Conservation (phyloP, 768 basidiomycete genomes). For the Auricularia sp. region DNA sequence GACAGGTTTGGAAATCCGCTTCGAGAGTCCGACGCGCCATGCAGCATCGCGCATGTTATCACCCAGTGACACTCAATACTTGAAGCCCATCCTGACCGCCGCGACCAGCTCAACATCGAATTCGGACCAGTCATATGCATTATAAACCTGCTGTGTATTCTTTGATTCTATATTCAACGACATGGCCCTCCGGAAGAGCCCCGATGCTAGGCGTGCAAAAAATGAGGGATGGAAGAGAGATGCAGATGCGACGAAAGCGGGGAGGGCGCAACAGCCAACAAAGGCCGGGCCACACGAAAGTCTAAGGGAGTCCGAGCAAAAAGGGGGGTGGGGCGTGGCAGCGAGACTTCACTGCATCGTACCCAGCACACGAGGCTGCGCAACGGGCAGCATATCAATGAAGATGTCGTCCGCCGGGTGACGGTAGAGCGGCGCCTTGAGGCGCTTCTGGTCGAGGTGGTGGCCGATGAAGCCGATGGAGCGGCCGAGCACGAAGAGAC, state of each 20-base stretch:
- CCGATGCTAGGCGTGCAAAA: not conserved
- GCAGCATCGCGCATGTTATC: no score
- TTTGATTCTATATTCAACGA: not conserved
- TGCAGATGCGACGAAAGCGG: not conserved
- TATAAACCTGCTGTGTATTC: not conserved
- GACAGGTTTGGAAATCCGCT: no score
- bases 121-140: not conserved
- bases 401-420: conserved; percentile 91
- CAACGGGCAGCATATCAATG: conserved; percentile 83
- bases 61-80: no score
- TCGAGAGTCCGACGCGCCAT: no score
- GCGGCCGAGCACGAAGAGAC: conserved; percentile 93
- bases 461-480: conserved; percentile 97
- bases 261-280: not conserved
- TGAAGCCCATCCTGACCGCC: no score
- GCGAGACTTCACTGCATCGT: conserved; percentile 10
- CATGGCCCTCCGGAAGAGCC: not conserved
- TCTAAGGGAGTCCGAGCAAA: not conserved
- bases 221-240: not conserved
- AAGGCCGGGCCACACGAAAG: not conserved
- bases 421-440: conserved; percentile 86
- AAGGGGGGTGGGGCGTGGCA: not conserved
- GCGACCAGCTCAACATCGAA: not conserved
- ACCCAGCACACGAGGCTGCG: conserved; percentile 70
- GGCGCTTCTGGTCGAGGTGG: conserved; percentile 92